These are phyloP conservation scores for Bocquillonia castaneifolia DNA, from an alignment of 441 rosid species.

Conservation along the genomic window DNA sequence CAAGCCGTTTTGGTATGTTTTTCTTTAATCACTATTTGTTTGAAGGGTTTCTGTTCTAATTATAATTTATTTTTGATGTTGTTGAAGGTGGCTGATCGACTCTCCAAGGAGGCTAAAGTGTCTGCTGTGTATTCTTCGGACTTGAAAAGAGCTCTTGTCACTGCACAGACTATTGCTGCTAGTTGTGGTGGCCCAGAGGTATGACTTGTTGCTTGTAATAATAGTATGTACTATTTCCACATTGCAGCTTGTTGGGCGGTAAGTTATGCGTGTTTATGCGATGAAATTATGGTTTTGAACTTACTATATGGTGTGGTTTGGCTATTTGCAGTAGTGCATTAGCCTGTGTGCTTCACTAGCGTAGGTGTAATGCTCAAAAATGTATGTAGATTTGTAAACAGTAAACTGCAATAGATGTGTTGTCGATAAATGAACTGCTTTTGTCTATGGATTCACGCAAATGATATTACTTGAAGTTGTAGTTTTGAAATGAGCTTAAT, in stretches of 20 bases:
- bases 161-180: slow-evolving; percentile 62
- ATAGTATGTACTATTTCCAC: no score
- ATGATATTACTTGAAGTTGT: not conserved
- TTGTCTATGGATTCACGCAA: not conserved
- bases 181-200: slow-evolving; percentile 60
- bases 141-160: slow-evolving; percentile 68
- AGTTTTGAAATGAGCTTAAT: not conserved
- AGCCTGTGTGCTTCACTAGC: not conserved
- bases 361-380: not conserved
- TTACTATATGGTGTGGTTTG: not conserved
- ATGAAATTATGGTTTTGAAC: not conserved
- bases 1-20: slow-evolving; percentile 37
- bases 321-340: not conserved
- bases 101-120: slow-evolving; percentile 51
- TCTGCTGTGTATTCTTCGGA: slow-evolving; percentile 69
- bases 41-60: slow-evolving; percentile 3
- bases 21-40: not conserved
- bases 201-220: slow-evolving; percentile 13
- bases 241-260: not conserved
- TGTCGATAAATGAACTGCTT: not conserved
- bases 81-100: slow-evolving; percentile 58
- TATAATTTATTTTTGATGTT: slow-evolving; percentile 3
- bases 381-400: no score
- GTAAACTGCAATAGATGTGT: no score
- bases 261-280: not conserved